Evolutionary conservation across 441 rosid genomes (phyloP).

Genomic region (Hura crepitans): DNA sequence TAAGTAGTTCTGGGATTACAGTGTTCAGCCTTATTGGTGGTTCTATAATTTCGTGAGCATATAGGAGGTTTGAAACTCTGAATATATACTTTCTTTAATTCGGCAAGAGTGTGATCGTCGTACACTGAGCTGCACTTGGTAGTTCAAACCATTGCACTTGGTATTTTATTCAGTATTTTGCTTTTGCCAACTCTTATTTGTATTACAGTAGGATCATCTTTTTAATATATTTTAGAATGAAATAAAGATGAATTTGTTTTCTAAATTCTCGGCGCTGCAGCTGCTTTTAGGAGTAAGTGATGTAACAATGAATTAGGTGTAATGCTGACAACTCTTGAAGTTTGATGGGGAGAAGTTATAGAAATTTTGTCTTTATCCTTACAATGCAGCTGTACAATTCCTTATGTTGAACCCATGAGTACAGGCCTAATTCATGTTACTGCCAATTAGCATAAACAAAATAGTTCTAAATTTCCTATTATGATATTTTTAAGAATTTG

Average conservation of each 20-base stretch:
- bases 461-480: neutral
- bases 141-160: neutral
- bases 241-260: neutral
- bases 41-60: neutral
- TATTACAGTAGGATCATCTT: neutral
- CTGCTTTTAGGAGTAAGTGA: neutral
- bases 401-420: neutral
- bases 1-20: neutral
- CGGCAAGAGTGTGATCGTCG: neutral
- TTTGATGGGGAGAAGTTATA: neutral
- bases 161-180: neutral
- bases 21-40: neutral
- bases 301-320: neutral
- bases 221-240: neutral
- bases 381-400: too few relatives aligned
- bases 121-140: neutral
- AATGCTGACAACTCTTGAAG: neutral
- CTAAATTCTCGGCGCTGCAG: neutral
- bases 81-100: too few relatives aligned
- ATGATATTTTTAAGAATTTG: neutral
- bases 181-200: neutral
- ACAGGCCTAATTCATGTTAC: neutral
- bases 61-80: neutral
- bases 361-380: neutral
- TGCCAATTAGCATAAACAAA: neutral